These are phyloP conservation scores for Ophiosphaerella herpotricha DNA, from an alignment of 2,329 filamentous ascomycete genomes.

Conservation along the genomic window DNA sequence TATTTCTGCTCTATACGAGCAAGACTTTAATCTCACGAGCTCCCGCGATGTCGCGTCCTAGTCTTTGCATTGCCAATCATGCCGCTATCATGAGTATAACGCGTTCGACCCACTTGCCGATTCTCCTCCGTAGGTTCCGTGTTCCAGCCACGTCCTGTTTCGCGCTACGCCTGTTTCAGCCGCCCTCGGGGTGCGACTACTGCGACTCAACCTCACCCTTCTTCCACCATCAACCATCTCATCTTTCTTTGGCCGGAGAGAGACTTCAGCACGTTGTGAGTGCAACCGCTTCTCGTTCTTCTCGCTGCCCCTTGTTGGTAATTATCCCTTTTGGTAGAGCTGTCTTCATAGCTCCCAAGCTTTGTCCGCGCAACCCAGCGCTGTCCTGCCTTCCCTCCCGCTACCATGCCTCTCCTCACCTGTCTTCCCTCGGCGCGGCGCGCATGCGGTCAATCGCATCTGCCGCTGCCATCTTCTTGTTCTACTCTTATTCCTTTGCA, in stretches of 20 bases:
- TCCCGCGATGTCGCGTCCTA: not conserved
- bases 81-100: conserved; percentile 14
- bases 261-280: conserved; percentile 46
- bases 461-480: conserved; percentile 35
- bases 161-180: conserved; percentile 28
- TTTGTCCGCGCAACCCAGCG: conserved; percentile 38
- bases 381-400: conserved; percentile 33
- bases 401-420: conserved; percentile 33
- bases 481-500: conserved; percentile 17
- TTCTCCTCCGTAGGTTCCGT: conserved; percentile 8
- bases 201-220: conserved; percentile 24
- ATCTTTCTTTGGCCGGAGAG: conserved; percentile 23
- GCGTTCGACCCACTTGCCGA: conserved; percentile 31
- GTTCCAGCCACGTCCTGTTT: conserved; percentile 12
- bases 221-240: conserved; percentile 28
- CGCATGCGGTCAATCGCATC: conserved; percentile 40
- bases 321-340: conserved; percentile 31
- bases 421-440: conserved; percentile 38
- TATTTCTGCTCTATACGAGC: too few relatives aligned
- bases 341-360: conserved; percentile 39
- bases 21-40: not conserved
- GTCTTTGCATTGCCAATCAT: conserved; percentile 15
- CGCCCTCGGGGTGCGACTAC: conserved; percentile 17
- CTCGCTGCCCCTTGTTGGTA: conserved; percentile 35
- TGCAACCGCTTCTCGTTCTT: conserved; percentile 40